A percentile compares a stretch with the other conserved stretches of the same genome.
phyloP scores from a whole-genome alignment of 2,329 filamentous ascomycete genomes.

The Diaporthe eres region DNA sequence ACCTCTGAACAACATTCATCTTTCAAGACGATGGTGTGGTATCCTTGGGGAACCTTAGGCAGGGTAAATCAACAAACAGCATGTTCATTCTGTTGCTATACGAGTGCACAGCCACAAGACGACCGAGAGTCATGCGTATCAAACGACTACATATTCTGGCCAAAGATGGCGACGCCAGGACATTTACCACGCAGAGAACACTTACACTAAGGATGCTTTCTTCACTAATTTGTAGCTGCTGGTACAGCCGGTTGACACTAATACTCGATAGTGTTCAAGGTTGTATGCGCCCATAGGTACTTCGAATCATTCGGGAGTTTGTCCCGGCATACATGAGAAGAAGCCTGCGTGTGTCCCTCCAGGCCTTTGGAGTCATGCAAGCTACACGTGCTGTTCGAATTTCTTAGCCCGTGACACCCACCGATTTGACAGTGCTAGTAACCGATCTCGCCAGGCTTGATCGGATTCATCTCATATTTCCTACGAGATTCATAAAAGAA shows the following conservation, averaged over 20 bases:
- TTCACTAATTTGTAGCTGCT: too few species aligned
- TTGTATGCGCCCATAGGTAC: neutral
- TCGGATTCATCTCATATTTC: conserved; percentile 5
- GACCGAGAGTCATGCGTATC: neutral
- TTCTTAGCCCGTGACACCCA: neutral
- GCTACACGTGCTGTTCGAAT: too few species aligned
- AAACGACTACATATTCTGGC: neutral
- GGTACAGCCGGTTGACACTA: neutral
- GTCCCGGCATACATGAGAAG: neutral
- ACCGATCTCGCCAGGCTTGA: neutral
- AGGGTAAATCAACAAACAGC: neutral
- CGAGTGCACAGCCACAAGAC: neutral
- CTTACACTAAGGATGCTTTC: neutral
- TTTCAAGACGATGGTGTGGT: neutral
- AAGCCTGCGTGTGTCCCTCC: neutral
- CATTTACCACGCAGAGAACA: neutral
- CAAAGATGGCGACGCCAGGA: neutral
- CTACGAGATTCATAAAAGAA: neutral
- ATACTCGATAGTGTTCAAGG: neutral
- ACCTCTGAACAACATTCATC: neutral
- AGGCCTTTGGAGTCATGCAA: neutral
- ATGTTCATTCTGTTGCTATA: neutral
- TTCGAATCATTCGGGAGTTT: too few species aligned
- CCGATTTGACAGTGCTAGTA: too few species aligned
- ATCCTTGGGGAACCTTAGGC: neutral